A percentile compares a stretch with the other conserved stretches of the same genome.
Conservation (phyloP, 129 eudicot species). For the Flaveria linearis region DNA sequence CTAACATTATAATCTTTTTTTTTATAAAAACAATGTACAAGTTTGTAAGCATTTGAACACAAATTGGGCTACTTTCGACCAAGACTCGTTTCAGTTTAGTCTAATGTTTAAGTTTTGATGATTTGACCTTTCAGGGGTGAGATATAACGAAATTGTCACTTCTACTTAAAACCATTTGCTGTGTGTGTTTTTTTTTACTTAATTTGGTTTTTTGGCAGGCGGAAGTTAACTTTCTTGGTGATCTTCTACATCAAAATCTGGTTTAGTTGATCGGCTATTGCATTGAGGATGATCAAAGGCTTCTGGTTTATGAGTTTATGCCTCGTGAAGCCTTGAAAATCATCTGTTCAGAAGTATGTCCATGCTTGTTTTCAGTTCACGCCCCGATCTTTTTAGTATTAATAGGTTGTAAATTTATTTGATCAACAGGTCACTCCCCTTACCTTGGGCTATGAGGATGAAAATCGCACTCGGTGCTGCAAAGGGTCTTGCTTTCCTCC, state of each 20-base stretch:
- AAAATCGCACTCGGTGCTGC: no score
- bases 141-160: not conserved
- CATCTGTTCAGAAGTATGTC: no score
- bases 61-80: not conserved
- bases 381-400: no score
- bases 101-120: not conserved
- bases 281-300: constrained; percentile 96
- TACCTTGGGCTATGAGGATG: no score
- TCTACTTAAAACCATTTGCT: not conserved
- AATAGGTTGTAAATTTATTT: no score
- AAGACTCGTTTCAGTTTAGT: not conserved
- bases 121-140: not conserved
- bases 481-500: no score
- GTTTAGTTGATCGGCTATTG: constrained; percentile 88
- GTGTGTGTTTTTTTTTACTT: not conserved
- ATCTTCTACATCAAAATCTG: constrained; percentile 86
- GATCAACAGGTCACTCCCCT: no score
- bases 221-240: constrained; percentile 87
- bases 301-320: constrained; percentile 94
- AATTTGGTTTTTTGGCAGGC: constrained; percentile 56
- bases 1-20: no score
- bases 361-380: no score
- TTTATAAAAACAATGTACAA: not conserved
- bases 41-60: not conserved
- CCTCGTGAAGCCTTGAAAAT: no score